Evolutionary conservation across 345 rosid genomes (phyloP).

Genomic region (Brassica nigra): DNA sequence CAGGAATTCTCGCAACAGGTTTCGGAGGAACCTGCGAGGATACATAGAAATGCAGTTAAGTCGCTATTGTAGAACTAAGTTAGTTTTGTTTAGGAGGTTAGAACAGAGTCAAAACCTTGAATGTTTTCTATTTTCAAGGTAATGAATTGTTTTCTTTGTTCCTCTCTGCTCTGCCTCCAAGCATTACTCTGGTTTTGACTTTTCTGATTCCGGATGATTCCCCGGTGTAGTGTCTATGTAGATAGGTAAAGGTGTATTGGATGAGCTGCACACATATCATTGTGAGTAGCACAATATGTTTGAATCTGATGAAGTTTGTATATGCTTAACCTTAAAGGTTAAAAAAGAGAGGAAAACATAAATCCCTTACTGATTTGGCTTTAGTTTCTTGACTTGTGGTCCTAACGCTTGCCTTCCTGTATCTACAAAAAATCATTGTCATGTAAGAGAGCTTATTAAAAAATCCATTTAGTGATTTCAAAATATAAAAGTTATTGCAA

Average conservation of each 20-base stretch:
- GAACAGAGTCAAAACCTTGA: conserved; percentile 54
- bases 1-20: conserved; percentile 48
- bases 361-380: conserved; percentile 55
- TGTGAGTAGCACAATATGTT: conserved; percentile 6
- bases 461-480: not conserved
- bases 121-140: conserved; percentile 74
- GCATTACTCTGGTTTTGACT: conserved; percentile 53
- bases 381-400: conserved; percentile 50
- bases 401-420: conserved; percentile 53
- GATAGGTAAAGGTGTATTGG: conserved; percentile 54
- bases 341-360: not conserved
- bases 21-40: conserved; percentile 65
- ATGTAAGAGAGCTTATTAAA: conserved; percentile 5
- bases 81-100: conserved; percentile 3
- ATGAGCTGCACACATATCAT: conserved; percentile 47
- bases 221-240: conserved; percentile 45
- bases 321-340: not conserved
- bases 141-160: conserved; percentile 83
- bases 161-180: conserved; percentile 77
- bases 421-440: conserved; percentile 6
- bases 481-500: not conserved
- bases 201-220: conserved; percentile 48
- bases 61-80: conserved; percentile 1
- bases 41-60: conserved; percentile 3
- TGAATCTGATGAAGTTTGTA: conserved; percentile 9